Conservation (phyloP, 352 stramenopile genomes). For the Globisporangium megalacanthum region DNA sequence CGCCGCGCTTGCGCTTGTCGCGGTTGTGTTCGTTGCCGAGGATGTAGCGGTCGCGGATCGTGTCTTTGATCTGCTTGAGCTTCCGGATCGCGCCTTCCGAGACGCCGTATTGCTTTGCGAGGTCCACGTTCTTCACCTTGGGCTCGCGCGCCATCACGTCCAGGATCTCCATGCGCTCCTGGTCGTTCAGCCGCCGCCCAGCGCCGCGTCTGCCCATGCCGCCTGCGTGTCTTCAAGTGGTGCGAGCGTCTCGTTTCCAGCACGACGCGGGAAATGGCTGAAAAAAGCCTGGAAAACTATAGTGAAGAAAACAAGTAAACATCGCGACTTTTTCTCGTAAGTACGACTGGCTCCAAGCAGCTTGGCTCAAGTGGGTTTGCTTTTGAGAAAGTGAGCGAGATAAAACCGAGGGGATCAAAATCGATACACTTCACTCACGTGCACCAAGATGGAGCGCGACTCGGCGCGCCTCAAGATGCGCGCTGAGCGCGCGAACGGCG, state of each 20-base stretch:
- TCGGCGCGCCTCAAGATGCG: conserved; percentile 38
- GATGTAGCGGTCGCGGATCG: conserved; percentile 74
- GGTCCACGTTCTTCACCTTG: conserved; percentile 85
- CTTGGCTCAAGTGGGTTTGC: background rate
- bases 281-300: background rate
- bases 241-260: background rate
- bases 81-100: conserved; percentile 85
- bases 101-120: conserved; percentile 82
- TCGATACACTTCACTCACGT: too few species aligned
- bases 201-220: conserved; percentile 69
- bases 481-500: conserved; percentile 14
- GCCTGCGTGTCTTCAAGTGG: background rate
- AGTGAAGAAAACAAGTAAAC: too few species aligned
- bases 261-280: background rate
- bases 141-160: conserved; percentile 70
- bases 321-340: background rate
- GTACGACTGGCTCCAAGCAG: conserved; percentile 6
- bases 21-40: conserved; percentile 83
- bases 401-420: too few species aligned
- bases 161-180: conserved; percentile 89
- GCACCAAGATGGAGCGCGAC: conserved; percentile 10
- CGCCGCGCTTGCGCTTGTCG: conserved; percentile 82
- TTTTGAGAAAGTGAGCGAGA: background rate
- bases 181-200: conserved; percentile 79
- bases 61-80: conserved; percentile 86